Conservation (phyloP, 1,284 basidiomycete species). For the Crepidotus sp. region DNA sequence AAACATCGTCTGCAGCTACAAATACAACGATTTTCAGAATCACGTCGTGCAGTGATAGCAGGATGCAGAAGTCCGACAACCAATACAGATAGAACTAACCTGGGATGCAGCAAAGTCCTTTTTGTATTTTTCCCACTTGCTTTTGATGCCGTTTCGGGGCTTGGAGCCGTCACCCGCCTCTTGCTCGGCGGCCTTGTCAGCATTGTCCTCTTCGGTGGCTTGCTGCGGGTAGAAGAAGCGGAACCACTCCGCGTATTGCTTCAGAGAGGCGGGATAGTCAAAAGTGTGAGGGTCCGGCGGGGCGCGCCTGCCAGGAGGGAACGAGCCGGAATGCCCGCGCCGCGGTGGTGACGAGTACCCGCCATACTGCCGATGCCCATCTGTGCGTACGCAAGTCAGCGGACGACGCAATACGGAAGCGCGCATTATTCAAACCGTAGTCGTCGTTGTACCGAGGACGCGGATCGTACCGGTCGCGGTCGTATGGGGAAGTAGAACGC, state of each 20-base stretch:
- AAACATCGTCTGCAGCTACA: conserved; percentile 85
- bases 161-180: conserved; percentile 71
- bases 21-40: conserved; percentile 28
- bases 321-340: conserved; percentile 35
- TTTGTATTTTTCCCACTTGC: conserved; percentile 85
- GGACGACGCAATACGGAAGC: conserved; percentile 6
- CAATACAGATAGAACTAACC: conserved; percentile 36
- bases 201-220: conserved; percentile 68
- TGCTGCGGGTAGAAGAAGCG: conserved; percentile 69
- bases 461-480: conserved; percentile 70
- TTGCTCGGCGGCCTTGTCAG: conserved; percentile 72
- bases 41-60: neutral
- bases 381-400: conserved; percentile 28
- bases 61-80: conserved; percentile 6
- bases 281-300: conserved; percentile 77
- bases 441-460: conserved; percentile 73
- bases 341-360: conserved; percentile 50
- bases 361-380: conserved; percentile 58
- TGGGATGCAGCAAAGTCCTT: conserved; percentile 79
- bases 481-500: conserved; percentile 79
- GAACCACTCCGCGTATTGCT: conserved; percentile 89
- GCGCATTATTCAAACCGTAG: conserved; percentile 47
- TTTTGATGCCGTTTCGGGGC: conserved; percentile 70
- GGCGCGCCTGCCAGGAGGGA: conserved; percentile 44
- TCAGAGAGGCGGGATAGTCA: conserved; percentile 73